Conservation (phyloP, 768 basidiomycete species). For the Cystofilobasidium ferigula region DNA sequence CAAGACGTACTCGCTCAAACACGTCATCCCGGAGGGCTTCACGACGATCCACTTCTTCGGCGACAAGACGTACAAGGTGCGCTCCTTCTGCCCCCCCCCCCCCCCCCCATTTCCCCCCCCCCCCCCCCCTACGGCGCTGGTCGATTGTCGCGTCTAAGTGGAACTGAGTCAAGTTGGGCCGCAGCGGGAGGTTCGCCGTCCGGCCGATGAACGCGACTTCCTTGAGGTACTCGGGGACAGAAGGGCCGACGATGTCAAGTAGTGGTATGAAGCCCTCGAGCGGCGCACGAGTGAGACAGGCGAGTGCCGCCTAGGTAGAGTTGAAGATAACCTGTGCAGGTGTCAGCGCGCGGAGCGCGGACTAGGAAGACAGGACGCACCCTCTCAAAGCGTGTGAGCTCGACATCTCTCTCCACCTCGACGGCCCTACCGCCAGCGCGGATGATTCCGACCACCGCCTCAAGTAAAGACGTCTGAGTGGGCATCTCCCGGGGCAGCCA, state of each 20-base stretch:
- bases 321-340: constrained; percentile 1
- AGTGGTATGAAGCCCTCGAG: constrained; percentile 13
- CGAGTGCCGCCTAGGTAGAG: constrained; percentile 7
- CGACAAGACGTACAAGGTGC: constrained; percentile 50
- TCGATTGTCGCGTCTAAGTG: constrained; percentile 4
- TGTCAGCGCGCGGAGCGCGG: background rate
- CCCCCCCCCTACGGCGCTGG: background rate
- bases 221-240: constrained; percentile 8
- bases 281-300: constrained; percentile 14
- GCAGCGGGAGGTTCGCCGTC: constrained; percentile 17
- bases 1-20: constrained; percentile 76
- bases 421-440: constrained; percentile 12
- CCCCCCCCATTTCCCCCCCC: background rate
- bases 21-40: constrained; percentile 73
- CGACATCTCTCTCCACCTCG: constrained; percentile 22
- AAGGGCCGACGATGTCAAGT: constrained; percentile 18
- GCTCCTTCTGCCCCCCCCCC: background rate
- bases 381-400: constrained; percentile 23
- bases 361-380: background rate
- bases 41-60: constrained; percentile 97
- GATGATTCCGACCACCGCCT: constrained; percentile 17
- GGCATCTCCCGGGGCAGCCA: background rate
- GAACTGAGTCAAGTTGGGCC: constrained; percentile 5
- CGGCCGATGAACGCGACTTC: constrained; percentile 22
- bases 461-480: background rate